Percentiles rank a stretch among this genome's conserved stretches.
These are phyloP conservation scores for Clonostachys sp. DNA, from an alignment of 2,329 filamentous ascomycete species.

Conservation along the genomic window DNA sequence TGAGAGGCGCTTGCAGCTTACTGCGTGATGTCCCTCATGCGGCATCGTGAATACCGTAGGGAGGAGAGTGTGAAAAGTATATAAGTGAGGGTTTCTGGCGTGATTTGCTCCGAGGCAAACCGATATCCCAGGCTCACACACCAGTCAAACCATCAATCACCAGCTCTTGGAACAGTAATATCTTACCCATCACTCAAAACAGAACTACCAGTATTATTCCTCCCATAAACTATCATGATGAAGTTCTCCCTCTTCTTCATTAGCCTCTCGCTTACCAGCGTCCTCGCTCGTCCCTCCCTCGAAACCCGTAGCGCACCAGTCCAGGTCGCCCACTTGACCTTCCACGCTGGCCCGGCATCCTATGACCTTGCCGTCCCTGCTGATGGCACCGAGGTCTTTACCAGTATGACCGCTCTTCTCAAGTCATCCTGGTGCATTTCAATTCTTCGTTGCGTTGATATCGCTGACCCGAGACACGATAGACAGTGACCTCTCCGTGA, in stretches of 20 bases:
- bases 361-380: slow-evolving; percentile 35
- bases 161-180: neutral
- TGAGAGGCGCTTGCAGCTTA: no score
- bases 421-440: neutral
- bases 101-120: no score
- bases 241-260: slow-evolving; percentile 8
- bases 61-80: no score
- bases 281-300: neutral
- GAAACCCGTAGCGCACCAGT: slow-evolving; percentile 13
- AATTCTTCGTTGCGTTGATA: neutral
- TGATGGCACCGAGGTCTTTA: slow-evolving; percentile 28
- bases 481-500: slow-evolving; percentile 33
- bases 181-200: neutral
- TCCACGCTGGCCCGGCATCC: slow-evolving; percentile 32
- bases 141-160: no score
- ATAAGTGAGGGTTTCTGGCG: no score
- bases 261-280: slow-evolving; percentile 1
- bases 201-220: neutral
- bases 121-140: no score
- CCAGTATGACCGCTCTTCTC: slow-evolving; percentile 19
- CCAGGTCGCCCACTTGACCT: slow-evolving; percentile 34
- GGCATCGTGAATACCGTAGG: no score
- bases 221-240: slow-evolving; percentile 9
- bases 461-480: neutral
- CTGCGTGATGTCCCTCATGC: no score